phyloP scores from a whole-genome alignment of 2,329 filamentous ascomycete genomes.

The Fusarium hostae region DNA sequence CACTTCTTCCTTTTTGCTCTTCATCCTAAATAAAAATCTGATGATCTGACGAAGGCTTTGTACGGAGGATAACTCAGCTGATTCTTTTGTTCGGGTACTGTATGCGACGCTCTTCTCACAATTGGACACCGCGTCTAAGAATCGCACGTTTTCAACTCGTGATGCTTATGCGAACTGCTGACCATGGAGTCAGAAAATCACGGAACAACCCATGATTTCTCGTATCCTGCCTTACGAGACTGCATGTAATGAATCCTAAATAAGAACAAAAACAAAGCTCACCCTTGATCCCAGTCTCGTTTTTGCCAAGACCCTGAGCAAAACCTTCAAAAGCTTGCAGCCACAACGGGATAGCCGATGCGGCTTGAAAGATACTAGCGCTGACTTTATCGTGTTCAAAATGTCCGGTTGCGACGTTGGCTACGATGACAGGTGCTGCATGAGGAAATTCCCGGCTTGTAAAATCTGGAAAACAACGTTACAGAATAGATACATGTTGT shows the following conservation, averaged over 20 bases:
- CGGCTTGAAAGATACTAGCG: background rate
- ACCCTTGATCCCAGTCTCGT: background rate
- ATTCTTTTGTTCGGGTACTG: background rate
- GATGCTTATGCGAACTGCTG: background rate
- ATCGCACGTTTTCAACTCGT: background rate
- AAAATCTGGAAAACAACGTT: background rate
- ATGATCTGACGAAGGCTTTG: background rate
- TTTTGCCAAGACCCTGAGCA: background rate
- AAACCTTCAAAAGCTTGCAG: background rate
- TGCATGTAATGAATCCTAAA: background rate
- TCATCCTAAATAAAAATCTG: background rate
- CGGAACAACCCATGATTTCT: background rate
- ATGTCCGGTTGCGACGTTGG: background rate
- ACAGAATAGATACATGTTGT: background rate
- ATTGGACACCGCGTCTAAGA: background rate
- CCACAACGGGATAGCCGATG: constrained; percentile 4
- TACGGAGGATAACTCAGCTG: background rate
- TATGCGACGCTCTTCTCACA: background rate
- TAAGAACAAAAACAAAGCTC: background rate
- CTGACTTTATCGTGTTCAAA: background rate
- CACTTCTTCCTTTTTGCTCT: background rate
- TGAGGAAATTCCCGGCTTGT: background rate
- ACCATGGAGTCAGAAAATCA: background rate
- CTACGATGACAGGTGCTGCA: background rate
- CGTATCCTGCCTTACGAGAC: background rate